Conservation (phyloP, 208 protist species). For the Leishmania turanica region DNA sequence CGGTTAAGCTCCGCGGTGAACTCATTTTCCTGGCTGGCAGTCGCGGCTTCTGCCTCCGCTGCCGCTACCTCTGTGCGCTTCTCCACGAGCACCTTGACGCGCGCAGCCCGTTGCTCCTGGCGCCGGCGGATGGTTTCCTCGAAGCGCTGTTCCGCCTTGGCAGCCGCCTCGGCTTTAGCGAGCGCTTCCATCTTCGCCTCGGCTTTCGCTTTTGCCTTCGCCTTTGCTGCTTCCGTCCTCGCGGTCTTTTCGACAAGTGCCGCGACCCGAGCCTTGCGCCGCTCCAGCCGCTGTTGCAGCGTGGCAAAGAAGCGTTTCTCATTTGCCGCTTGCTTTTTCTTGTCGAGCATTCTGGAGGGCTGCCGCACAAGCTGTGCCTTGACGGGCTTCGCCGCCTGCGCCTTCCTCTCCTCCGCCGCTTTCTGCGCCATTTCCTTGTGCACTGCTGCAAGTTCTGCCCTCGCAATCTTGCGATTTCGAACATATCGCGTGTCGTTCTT, state of each 20-base stretch:
- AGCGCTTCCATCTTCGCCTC: background rate
- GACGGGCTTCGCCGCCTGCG: background rate
- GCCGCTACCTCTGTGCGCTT: background rate
- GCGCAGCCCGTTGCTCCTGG: slow-evolving; percentile 13
- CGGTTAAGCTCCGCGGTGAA: background rate
- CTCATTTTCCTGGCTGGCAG: background rate
- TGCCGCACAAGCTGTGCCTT: slow-evolving; percentile 14
- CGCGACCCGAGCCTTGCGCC: slow-evolving; percentile 9
- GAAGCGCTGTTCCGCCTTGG: background rate
- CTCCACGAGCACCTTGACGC: slow-evolving; percentile 7
- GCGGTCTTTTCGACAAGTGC: slow-evolving; percentile 6
- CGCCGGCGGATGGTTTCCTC: background rate
- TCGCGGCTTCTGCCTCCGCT: background rate
- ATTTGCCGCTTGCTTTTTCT: slow-evolving; percentile 11
- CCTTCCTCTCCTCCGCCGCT: background rate
- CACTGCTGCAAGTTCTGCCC: slow-evolving; percentile 19
- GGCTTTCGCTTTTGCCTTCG: background rate
- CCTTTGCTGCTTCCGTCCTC: slow-evolving; percentile 6
- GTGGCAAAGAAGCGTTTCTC: slow-evolving; percentile 16
- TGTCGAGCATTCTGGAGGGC: background rate
- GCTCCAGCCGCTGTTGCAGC: slow-evolving; percentile 11
- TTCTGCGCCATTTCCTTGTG: slow-evolving; percentile 3
- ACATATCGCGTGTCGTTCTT: slow-evolving; percentile 18
- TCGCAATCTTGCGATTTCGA: slow-evolving; percentile 12
- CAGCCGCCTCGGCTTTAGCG: background rate